A percentile compares a stretch with the other conserved stretches of the same genome.
Conservation (phyloP, 129 eudicot genomes). For the Flaveria bidentis region DNA sequence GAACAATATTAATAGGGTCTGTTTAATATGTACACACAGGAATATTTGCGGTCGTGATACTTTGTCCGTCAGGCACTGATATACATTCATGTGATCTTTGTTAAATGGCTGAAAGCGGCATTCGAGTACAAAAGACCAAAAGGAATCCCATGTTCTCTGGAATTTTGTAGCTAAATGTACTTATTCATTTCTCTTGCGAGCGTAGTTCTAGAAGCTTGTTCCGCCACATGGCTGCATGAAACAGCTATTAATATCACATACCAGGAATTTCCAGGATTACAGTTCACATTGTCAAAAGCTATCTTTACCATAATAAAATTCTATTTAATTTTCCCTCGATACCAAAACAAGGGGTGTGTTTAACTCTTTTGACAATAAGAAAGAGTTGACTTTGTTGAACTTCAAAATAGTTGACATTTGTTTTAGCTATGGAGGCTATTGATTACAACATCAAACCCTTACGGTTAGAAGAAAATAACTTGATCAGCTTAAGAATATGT, state of each 20-base stretch:
- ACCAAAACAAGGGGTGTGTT: slow-evolving; percentile 10
- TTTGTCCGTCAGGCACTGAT: slow-evolving; percentile 13
- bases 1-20: slow-evolving; percentile 6
- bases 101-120: slow-evolving; percentile 9
- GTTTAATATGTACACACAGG: slow-evolving; percentile 29
- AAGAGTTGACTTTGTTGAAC: not conserved
- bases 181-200: slow-evolving; percentile 25
- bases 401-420: too few species aligned
- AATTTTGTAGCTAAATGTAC: slow-evolving; percentile 21
- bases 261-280: not conserved
- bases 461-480: too few species aligned
- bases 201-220: slow-evolving; percentile 58
- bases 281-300: not conserved
- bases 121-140: not conserved
- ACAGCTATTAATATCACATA: slow-evolving; percentile 6
- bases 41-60: slow-evolving; percentile 24
- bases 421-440: too few species aligned
- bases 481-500: not conserved
- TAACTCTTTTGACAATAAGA: not conserved
- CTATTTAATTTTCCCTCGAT: not conserved
- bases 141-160: slow-evolving; percentile 6
- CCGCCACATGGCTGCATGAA: slow-evolving; percentile 62
- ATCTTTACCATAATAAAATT: not conserved
- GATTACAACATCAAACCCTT: too few species aligned
- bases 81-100: slow-evolving; percentile 6